These are phyloP conservation scores for Drechslerella coelobrocha DNA, from an alignment of 2,329 filamentous ascomycete species.

Conservation along the genomic window DNA sequence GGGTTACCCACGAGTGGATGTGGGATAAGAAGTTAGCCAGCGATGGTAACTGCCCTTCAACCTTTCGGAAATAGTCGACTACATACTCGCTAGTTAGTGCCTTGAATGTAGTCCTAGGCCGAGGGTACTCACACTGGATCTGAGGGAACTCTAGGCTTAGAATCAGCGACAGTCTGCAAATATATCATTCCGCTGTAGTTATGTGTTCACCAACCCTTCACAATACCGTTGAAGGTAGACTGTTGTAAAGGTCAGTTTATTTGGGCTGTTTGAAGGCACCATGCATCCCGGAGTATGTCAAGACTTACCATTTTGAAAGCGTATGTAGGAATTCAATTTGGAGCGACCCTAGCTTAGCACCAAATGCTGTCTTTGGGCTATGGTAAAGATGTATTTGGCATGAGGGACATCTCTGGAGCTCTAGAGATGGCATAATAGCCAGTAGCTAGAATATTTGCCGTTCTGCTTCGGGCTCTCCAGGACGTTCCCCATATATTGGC, in stretches of 20 bases:
- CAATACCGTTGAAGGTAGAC: slow-evolving; percentile 78
- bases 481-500: background rate
- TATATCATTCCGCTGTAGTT: background rate
- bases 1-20: slow-evolving; percentile 67
- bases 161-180: background rate
- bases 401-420: too few species aligned
- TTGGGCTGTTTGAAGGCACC: background rate
- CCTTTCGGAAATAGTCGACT: slow-evolving; percentile 82
- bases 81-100: slow-evolving; percentile 15
- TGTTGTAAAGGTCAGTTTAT: slow-evolving; percentile 56
- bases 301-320: too few species aligned
- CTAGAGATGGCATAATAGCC: too few species aligned
- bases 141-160: slow-evolving; percentile 72
- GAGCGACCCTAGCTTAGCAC: background rate
- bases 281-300: background rate
- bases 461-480: background rate
- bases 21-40: slow-evolving; percentile 89
- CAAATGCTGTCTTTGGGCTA: too few species aligned
- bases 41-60: slow-evolving; percentile 65
- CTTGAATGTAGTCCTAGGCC: slow-evolving; percentile 5
- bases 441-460: background rate
- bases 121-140: slow-evolving; percentile 67
- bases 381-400: too few species aligned
- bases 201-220: slow-evolving; percentile 59
- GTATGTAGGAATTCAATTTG: background rate